Percentiles rank a stretch among this genome's conserved stretches.
phyloP scores from a whole-genome alignment of 2,329 filamentous ascomycete genomes.

The Fusarium nanum region DNA sequence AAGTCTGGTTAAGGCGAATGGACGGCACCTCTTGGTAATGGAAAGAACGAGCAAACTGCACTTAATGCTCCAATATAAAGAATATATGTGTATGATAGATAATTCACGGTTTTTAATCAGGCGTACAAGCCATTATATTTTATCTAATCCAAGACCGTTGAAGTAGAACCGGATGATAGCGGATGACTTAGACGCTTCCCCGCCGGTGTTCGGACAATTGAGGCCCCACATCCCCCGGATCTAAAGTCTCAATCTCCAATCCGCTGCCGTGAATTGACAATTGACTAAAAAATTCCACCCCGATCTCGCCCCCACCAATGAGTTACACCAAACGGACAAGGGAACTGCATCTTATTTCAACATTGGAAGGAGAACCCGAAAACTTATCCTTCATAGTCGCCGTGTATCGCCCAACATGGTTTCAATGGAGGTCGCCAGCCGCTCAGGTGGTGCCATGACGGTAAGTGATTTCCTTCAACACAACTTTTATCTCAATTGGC shows the following conservation, averaged over 20 bases:
- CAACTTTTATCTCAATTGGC: slow-evolving; percentile 15
- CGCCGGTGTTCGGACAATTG: slow-evolving; percentile 40
- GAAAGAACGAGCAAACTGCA: slow-evolving; percentile 19
- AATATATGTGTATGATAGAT: background rate
- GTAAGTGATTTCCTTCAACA: slow-evolving; percentile 47
- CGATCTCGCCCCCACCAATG: slow-evolving; percentile 47
- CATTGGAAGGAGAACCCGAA: slow-evolving; percentile 18
- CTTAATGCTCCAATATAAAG: slow-evolving; percentile 5
- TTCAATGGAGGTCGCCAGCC: slow-evolving; percentile 62
- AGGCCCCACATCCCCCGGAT: slow-evolving; percentile 45
- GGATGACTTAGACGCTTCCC: background rate
- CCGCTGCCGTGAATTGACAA: slow-evolving; percentile 52
- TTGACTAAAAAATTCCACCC: slow-evolving; percentile 47
- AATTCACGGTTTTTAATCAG: background rate
- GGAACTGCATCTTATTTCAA: slow-evolving; percentile 21
- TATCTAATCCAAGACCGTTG: background rate
- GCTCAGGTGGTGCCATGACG: slow-evolving; percentile 61
- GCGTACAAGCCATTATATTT: background rate
- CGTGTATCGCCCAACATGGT: slow-evolving; percentile 55
- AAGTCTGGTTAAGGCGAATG: slow-evolving; percentile 19
- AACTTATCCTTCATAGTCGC: slow-evolving; percentile 34
- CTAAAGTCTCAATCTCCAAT: slow-evolving; percentile 49
- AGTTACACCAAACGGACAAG: background rate
- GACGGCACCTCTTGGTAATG: slow-evolving; percentile 37
- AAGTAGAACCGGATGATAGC: background rate